Evolutionary conservation across 129 eudicot genomes (phyloP).

Genomic region (Ambrosia artemisiifolia): DNA sequence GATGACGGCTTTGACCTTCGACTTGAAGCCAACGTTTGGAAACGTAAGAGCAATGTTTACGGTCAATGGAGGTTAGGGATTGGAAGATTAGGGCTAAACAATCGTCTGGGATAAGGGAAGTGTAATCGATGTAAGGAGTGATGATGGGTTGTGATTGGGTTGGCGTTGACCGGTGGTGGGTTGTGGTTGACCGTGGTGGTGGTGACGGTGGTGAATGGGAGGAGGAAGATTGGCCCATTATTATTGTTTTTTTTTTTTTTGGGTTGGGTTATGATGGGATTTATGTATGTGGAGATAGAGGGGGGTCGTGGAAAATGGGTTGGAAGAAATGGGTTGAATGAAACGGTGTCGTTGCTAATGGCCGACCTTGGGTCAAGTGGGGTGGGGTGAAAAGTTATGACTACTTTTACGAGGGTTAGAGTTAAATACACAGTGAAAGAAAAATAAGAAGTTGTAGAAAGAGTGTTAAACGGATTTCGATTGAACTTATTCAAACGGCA

Average conservation of each 20-base stretch:
- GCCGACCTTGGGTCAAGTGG: slow-evolving; percentile 2
- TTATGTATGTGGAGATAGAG: not conserved
- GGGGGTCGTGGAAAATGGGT: slow-evolving; percentile 31
- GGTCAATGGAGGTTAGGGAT: slow-evolving; percentile 54
- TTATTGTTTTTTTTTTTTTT: not conserved
- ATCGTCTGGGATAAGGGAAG: slow-evolving; percentile 64
- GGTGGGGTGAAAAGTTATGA: not conserved
- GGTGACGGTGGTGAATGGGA: slow-evolving; percentile 18
- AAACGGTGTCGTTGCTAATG: not conserved
- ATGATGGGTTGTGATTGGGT: slow-evolving; percentile 29
- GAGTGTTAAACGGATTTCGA: too few species aligned
- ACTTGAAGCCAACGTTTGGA: slow-evolving; percentile 56
- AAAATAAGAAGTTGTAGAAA: too few species aligned
- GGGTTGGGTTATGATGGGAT: not conserved
- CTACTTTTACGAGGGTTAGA: too few species aligned
- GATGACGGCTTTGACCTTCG: slow-evolving; percentile 75
- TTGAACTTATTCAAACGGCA: too few species aligned
- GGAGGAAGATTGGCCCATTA: slow-evolving; percentile 45
- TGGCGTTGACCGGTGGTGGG: slow-evolving; percentile 21
- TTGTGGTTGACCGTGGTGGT: slow-evolving; percentile 27
- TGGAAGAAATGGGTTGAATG: slow-evolving; percentile 25
- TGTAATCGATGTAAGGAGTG: slow-evolving; percentile 46
- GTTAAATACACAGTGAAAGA: too few species aligned
- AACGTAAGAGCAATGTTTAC: slow-evolving; percentile 66
- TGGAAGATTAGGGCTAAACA: slow-evolving; percentile 68